Evolutionary conservation across 2,329 filamentous ascomycete species (phyloP).

Genomic region (Penicillium frequentans): DNA sequence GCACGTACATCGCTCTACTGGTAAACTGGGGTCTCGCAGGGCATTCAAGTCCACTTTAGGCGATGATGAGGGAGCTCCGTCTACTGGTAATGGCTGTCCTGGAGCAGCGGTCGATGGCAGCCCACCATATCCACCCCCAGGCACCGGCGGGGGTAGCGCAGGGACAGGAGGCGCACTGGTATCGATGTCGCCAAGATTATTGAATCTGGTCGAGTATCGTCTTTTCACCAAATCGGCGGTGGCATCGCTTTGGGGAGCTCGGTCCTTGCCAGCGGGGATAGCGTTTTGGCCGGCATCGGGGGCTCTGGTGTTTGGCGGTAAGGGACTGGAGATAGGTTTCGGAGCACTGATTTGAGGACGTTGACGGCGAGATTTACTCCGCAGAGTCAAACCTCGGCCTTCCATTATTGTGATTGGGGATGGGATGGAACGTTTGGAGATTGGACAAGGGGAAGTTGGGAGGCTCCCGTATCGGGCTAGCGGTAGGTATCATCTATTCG

Average conservation of each 20-base stretch:
- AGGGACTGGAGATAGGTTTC: conserved; percentile 53
- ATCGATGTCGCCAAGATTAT: conserved; percentile 69
- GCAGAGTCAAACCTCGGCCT: conserved; percentile 60
- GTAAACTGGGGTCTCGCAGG: conserved; percentile 75
- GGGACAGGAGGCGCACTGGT: conserved; percentile 71
- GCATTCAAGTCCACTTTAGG: conserved; percentile 74
- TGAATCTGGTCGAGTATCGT: conserved; percentile 91
- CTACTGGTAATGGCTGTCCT: conserved; percentile 45
- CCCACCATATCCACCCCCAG: conserved; percentile 44
- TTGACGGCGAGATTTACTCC: conserved; percentile 57
- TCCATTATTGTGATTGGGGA: conserved; percentile 44
- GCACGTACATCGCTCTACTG: conserved; percentile 72
- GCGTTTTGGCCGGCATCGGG: conserved; percentile 33
- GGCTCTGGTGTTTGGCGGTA: conserved; percentile 38
- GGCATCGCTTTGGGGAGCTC: conserved; percentile 49
- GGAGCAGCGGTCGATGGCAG: background rate
- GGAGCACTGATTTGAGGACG: conserved; percentile 61
- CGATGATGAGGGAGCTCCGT: conserved; percentile 51
- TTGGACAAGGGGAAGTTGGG: conserved; percentile 8
- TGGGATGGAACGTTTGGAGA: conserved; percentile 1
- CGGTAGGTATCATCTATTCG: background rate
- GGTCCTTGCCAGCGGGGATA: conserved; percentile 36
- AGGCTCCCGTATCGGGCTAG: conserved; percentile 6
- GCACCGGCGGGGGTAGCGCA: conserved; percentile 55
- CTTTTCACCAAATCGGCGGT: conserved; percentile 87